A percentile compares a stretch with the other conserved stretches of the same genome.
Evolutionary conservation across 768 basidiomycete species (phyloP).

Genomic region (Lactarius psammicola): DNA sequence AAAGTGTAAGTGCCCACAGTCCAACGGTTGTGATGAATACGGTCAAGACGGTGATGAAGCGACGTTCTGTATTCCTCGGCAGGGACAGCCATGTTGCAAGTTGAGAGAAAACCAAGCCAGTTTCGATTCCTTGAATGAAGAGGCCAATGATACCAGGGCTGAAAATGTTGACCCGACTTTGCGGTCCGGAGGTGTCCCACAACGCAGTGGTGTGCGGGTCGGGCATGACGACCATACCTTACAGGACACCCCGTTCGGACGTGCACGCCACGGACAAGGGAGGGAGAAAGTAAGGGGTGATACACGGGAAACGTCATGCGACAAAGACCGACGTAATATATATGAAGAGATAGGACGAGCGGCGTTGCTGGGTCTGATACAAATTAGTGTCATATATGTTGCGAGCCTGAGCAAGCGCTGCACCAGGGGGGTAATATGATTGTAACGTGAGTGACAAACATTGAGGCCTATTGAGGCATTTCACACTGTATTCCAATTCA

Average conservation of each 20-base stretch:
- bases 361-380: too few relatives aligned
- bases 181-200: not conserved
- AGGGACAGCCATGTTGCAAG: slow-evolving; percentile 1
- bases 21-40: slow-evolving; percentile 6
- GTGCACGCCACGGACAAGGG: not conserved
- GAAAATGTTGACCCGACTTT: not conserved
- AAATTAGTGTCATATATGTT: too few relatives aligned
- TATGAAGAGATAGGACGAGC: not conserved
- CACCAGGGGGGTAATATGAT: too few relatives aligned
- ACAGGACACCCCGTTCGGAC: too few relatives aligned
- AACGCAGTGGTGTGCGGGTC: too few relatives aligned
- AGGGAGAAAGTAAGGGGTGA: not conserved
- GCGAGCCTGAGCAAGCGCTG: too few relatives aligned
- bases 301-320: not conserved
- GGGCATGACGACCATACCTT: not conserved
- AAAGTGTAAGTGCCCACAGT: not conserved
- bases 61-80: not conserved
- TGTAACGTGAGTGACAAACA: too few relatives aligned
- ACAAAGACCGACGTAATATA: not conserved
- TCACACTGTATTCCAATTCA: too few relatives aligned
- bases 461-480: too few relatives aligned
- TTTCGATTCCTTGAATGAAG: slow-evolving; percentile 13
- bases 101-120: slow-evolving; percentile 6
- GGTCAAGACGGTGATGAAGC: not conserved
- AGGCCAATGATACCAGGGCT: slow-evolving; percentile 9